Base-by-base conservation (phyloP, 169 alveolate species). In the Neospora caninum region DNA sequence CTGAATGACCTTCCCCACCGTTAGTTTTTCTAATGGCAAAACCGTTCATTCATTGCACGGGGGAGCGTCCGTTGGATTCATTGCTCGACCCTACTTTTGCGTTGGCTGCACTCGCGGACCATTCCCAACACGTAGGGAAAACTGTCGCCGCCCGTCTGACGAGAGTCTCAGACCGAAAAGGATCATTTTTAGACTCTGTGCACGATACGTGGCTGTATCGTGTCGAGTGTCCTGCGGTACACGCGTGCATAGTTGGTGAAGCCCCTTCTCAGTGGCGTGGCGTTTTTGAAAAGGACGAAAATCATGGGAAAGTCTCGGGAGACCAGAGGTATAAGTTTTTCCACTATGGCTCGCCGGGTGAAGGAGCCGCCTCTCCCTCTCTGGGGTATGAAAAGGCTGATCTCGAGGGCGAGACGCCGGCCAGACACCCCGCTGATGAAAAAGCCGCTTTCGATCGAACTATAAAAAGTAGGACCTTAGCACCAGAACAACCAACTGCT, bases 81-180 rank as follows among this genome's bases (percentile, higher is more conserved):
- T 27, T 39, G 70, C 39, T 42, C 89, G 89, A 82, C 67, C 67
- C 67, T 18, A 41, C 18, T 2, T 41, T 82, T 29, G 36, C 67
- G 7, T n/a, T 82, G 16, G 34, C 89, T 18, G 89, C 39, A 18
- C 41, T n/a, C 7, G 67, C 54, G 38, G 89, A 82, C 36, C 54
- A 31, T 36, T 82, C 89, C 4, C 89, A 82, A 69, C 89, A 36
- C 89, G 16, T 82, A 10, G 41, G 89, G 20, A 82, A n/a, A 45
- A 39, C 69, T 42, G 41, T 41, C n/a, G 89, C 89, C 22, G 42
- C 89, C 22, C 67, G 89, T 41, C 43, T 78, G 45, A 31, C 87
- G 27, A 22, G 45, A 22, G 43, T 78, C 39, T 6, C 87, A 0
- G 43, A 38, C 87, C 7, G 34, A 45, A 22, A 78, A 39, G 87